Percentiles rank a stretch among this genome's conserved stretches.
Evolutionary conservation across 306 rosid species (phyloP).

Genomic region (Elaeagnus macrophylla): DNA sequence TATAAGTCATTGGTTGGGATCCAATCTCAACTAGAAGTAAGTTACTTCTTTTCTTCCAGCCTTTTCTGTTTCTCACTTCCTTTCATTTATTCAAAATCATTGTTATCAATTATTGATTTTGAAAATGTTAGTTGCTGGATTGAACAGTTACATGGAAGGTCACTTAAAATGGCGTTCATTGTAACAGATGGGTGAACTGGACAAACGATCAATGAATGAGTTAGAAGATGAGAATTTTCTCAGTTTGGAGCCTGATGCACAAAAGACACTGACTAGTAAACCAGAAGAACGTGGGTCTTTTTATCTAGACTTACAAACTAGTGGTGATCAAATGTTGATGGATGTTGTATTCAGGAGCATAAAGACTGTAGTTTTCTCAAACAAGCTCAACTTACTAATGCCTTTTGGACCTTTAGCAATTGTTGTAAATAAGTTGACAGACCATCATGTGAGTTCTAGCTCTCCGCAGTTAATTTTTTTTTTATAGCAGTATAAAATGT

Average conservation of each 20-base stretch:
- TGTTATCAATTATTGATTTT: not conserved
- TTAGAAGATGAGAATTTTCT: slow-evolving; percentile 33
- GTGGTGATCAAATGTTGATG: slow-evolving; percentile 15
- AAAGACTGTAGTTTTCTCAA: slow-evolving; percentile 57
- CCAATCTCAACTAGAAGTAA: slow-evolving; percentile 25
- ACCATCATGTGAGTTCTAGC: slow-evolving; percentile 48
- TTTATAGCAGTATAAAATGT: not conserved
- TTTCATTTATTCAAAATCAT: not conserved
- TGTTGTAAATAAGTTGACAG: slow-evolving; percentile 36
- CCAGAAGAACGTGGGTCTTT: slow-evolving; percentile 27
- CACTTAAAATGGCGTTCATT: slow-evolving; percentile 7
- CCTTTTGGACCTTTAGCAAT: slow-evolving; percentile 80
- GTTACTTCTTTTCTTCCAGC: slow-evolving; percentile 3
- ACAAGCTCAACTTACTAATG: slow-evolving; percentile 66
- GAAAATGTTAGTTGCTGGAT: not conserved
- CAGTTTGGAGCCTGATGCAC: slow-evolving; percentile 20
- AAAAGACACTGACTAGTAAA: slow-evolving; percentile 18
- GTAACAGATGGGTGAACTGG: slow-evolving; percentile 41
- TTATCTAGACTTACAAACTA: slow-evolving; percentile 21
- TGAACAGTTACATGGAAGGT: not conserved
- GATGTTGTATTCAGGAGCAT: slow-evolving; percentile 37
- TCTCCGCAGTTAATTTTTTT: slow-evolving; percentile 1
- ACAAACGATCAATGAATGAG: slow-evolving; percentile 29
- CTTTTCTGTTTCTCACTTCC: not conserved
- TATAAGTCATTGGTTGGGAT: slow-evolving; percentile 14